Base-by-base conservation (phyloP, 192 early-diverging fungal species). In the Podila verticillata region DNA sequence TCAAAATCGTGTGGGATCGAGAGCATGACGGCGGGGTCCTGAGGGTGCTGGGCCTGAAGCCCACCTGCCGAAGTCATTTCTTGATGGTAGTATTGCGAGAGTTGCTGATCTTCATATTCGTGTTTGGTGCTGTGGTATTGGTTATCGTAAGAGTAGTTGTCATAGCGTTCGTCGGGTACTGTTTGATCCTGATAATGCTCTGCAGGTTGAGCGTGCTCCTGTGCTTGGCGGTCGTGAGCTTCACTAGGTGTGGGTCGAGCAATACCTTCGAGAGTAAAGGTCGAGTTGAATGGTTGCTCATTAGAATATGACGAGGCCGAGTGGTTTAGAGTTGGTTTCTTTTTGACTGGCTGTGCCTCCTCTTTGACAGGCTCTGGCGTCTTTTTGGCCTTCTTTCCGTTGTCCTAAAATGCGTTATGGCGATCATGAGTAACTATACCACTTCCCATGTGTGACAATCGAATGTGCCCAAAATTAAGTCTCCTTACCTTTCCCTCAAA, bases 401-500 rank as follows among this genome's bases (percentile, higher is more conserved):
- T 58, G 19, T 60, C 58, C 58, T 60, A 60, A 26, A 44, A 7
- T 4, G 17, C 20, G 58, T 19, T 12, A 60, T 32, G 58, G 26
- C 4, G 7, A 60, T n/a, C n/a, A n/a, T 60, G 26, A 26, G 17
- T 10, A 6, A 32, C 22, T 31, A 1, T 60, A 44, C 17, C 10
- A 15, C 17, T 44, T 39, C 3, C 13, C 3, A 44, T 15, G 39
- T 4, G 39, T 7, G 10, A 44, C 39, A 44, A 15, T 44, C 13
- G 13, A 44, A 44, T 44, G 13, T 15, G 12, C 3, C 39, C 58
- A 60, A 54, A 10, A 22, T 54, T 24, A 8, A 26, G 22, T 54
- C 8, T 10, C 8, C 15, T 47, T 72, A 80, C 77, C 69, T 68
- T 72, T 17, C 65, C 65, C 54, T 80, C 77, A 30, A 68, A 72